Evolutionary conservation across 1,139 yeast species (phyloP), one percentile per base, ranked within the genome.

Genomic region (Nadsonia starkeyi-henricii): DNA sequence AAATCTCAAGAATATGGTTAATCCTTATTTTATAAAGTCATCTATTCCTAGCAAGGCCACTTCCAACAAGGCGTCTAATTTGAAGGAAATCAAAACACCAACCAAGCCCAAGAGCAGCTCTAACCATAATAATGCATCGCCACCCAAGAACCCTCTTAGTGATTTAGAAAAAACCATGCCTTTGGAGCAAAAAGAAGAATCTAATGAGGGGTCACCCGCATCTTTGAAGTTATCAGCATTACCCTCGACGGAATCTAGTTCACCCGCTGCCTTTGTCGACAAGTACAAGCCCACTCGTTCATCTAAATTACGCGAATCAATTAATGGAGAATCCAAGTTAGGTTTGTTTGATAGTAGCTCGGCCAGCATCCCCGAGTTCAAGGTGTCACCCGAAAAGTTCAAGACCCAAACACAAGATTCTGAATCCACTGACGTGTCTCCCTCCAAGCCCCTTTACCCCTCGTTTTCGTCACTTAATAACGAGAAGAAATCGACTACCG

Each of bases 211-310:
- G 45, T 15, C 36, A 26, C 26, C 48, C 8, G 19, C 43, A 7
- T 39, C 48, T n/a, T 20, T 37, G 23, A 20, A 21, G 5, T 21
- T 30, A 20, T 23, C 50, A n/a, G 17, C 48, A 2, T 21, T 47
- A n/a, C 13, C 41, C 2, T 17, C 46, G 37, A n/a, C 45, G 9
- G 30, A 26, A 42, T 33, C 47, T 8, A 13, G 39, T 26, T 45
- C 51, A 5, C 41, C 50, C 33, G 49, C 48, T 13, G 45, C 50
- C 9, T 44, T 41, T 33, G 45, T 51, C 39, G 54, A 55, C 33
- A 55, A 55, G 46, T 58, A 58, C 49, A 59, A 55, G 50, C 64
- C 64, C 1, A 50, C 55, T 1, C 55, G 51, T 37, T 55, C 63
- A 3, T 59, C 62, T 1, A 51, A 53, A 23, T 51, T 61, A 39